phyloP scores from a whole-genome alignment of 495 filamentous ascomycete species.

The Thermothielavioides terrestris region DNA sequence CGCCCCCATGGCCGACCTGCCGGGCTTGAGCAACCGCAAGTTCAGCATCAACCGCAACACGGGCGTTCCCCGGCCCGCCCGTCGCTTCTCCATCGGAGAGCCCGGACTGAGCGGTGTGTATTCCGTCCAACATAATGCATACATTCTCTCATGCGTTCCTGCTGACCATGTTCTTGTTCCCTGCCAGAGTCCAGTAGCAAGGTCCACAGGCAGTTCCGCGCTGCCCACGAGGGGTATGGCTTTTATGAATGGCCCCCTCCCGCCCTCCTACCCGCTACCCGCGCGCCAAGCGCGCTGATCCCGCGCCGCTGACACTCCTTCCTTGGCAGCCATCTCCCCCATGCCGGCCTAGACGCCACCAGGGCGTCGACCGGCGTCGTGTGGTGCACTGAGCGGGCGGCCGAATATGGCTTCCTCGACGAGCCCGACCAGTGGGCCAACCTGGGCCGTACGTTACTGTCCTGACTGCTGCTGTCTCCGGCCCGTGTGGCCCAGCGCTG shows the following conservation, averaged over 20 bases:
- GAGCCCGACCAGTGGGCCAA: constrained; percentile 83
- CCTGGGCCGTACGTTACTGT: constrained; percentile 60
- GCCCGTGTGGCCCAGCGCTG: background rate
- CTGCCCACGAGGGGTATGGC: constrained; percentile 65
- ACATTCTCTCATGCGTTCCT: background rate
- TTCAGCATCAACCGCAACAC: constrained; percentile 52
- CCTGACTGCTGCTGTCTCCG: background rate
- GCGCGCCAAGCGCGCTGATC: background rate
- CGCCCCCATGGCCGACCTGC: constrained; percentile 25
- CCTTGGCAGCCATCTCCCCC: constrained; percentile 54
- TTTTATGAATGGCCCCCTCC: too few relatives aligned
- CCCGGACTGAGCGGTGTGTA: constrained; percentile 39
- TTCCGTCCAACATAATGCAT: background rate
- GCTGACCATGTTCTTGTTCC: background rate
- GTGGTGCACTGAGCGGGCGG: constrained; percentile 77
- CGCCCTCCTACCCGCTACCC: too few relatives aligned
- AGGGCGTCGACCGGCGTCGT: constrained; percentile 77
- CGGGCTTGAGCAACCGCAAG: constrained; percentile 41
- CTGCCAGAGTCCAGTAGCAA: constrained; percentile 62
- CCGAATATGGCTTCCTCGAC: constrained; percentile 72
- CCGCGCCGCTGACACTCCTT: background rate
- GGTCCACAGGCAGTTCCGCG: constrained; percentile 77
- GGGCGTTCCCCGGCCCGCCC: constrained; percentile 38
- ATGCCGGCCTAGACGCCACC: constrained; percentile 80
- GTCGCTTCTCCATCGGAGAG: constrained; percentile 46